Conservation (phyloP, 148 eudicot species). For the Vaccinium corymbosum region DNA sequence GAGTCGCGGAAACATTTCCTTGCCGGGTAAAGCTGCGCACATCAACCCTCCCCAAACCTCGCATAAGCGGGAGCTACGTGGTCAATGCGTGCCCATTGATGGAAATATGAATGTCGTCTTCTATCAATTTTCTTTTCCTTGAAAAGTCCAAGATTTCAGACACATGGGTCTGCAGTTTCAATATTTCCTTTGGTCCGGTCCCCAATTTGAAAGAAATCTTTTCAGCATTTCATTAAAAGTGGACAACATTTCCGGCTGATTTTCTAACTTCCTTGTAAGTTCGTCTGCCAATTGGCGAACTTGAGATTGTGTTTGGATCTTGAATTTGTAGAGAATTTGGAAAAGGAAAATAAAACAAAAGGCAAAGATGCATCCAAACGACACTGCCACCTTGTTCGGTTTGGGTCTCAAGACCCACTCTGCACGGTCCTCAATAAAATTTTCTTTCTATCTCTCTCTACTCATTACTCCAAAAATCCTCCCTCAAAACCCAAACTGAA, state of each 20-base stretch:
- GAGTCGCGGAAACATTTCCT: no score
- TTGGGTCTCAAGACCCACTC: no score
- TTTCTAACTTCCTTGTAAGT: background rate
- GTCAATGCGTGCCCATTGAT: background rate
- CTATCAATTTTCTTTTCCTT: background rate
- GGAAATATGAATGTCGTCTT: background rate
- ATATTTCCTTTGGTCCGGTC: background rate
- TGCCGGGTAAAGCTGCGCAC: no score
- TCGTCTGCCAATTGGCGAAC: background rate
- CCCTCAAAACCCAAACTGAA: no score
- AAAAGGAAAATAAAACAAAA: background rate
- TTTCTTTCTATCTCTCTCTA: no score
- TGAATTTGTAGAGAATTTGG: background rate
- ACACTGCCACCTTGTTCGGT: no score
- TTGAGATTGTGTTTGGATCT: background rate
- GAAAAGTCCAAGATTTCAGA: background rate
- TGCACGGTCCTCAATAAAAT: no score
- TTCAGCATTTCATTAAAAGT: background rate
- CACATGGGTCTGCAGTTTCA: background rate
- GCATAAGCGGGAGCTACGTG: no score
- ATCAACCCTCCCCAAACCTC: no score
- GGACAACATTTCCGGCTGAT: background rate
- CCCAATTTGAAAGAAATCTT: background rate
- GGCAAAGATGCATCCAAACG: background rate
- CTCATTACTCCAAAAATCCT: no score